Conservation (phyloP, 768 basidiomycete species). For the Boletus subcaerulescens region DNA sequence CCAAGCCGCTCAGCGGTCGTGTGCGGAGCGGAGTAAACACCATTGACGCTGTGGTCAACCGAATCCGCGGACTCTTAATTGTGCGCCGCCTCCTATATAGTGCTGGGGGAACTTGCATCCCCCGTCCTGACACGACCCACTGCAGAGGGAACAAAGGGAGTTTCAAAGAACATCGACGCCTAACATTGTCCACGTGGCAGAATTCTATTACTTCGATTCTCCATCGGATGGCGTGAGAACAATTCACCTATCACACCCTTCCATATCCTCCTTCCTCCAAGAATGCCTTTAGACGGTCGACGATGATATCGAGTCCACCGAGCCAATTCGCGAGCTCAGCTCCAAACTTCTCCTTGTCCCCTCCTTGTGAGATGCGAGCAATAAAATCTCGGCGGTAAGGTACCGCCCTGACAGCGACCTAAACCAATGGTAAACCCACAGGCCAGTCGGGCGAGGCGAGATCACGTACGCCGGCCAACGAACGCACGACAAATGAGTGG, state of each 20-base stretch:
- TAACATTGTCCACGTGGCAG: constrained; percentile 6
- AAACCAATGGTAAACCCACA: neutral
- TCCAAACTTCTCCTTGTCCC: constrained; percentile 57
- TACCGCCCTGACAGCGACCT: constrained; percentile 65
- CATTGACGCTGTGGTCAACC: constrained; percentile 1
- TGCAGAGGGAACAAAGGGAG: constrained; percentile 2
- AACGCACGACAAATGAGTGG: constrained; percentile 64
- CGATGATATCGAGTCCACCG: constrained; percentile 53
- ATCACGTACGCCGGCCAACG: constrained; percentile 35
- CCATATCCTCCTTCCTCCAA: constrained; percentile 56
- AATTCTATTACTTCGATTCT: constrained; percentile 25
- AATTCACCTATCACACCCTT: constrained; percentile 40
- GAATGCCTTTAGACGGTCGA: constrained; percentile 49
- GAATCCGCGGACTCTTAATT: constrained; percentile 21
- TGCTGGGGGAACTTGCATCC: neutral
- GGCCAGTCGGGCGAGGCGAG: neutral
- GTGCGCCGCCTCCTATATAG: constrained; percentile 9
- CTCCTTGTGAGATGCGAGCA: constrained; percentile 58
- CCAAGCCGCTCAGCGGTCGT: neutral
- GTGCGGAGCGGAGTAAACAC: constrained; percentile 1
- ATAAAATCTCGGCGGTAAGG: constrained; percentile 64
- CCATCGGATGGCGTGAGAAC: constrained; percentile 10
- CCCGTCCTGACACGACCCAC: neutral
- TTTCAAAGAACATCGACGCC: neutral
- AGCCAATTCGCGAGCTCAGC: constrained; percentile 62